Evolutionary conservation across 225 moss, liverwort and hornwort species (phyloP), one percentile per base, ranked within the genome.

Genomic region (Rhytidiadelphus loreus): DNA sequence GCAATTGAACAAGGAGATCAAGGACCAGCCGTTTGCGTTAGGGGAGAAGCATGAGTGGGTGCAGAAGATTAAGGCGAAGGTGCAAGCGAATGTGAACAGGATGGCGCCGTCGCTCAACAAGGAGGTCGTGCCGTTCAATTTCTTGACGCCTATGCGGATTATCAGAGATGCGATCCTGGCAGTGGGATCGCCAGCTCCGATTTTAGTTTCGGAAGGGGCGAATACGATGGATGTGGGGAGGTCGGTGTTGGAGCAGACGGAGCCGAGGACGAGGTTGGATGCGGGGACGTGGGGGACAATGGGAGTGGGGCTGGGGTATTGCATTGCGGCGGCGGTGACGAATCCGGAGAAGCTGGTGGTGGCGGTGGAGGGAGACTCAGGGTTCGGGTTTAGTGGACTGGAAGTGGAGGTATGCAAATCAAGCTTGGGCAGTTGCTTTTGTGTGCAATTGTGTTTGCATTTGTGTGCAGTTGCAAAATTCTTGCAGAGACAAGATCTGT

Each of bases 281-380:
- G 99, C 99, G 25, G 99, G 99, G 65, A 99, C 99, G 22, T 99
- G 99, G 99, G 99, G 99, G 32, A 99, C 99, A 0, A 99, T 99
- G 99, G 99, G 99, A 77, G 96, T 99, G 5, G 99, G 99, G 44
- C 86, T 99, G n/a, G 99, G 99, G 52, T 99, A 99, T 64, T 89
- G 93, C 81, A 97, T 99, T 83, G 99, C 99, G 37, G 97, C 99
- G 43, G 95, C 99, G 35, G 96, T 99, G 68, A 94, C 94, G 55
- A 93, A 93, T 71, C 99, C 97, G 77, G 99, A 90, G 52, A 93
- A 93, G 83, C 96, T 99, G 50, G 93, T 97, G 62, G 99, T 99
- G 71, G 99, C 99, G 74, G 97, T 97, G 22, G 99, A 99, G 91
- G 99, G 99, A 69, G 99, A 99, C 89, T 99, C 99, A 11, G 99